Percentiles rank a stretch among this genome's conserved stretches.
phyloP scores from a whole-genome alignment of 208 protist species.

The Lotmaria passim region DNA sequence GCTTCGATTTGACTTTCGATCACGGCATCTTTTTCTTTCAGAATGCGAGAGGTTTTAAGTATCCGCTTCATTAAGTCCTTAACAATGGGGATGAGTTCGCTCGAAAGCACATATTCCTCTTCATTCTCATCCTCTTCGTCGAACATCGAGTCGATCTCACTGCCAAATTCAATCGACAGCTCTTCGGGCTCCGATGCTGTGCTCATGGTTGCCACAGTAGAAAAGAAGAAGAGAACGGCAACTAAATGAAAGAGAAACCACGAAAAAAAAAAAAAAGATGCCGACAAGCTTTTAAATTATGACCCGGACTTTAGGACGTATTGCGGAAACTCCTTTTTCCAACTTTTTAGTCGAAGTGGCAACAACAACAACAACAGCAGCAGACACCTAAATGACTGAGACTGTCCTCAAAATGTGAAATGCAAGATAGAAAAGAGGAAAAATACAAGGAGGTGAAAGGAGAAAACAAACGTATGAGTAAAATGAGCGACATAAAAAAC shows the following conservation, averaged over 20 bases:
- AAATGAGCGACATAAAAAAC: neutral
- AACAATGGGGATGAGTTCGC: slow-evolving; percentile 32
- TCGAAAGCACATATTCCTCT: slow-evolving; percentile 43
- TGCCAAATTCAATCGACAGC: slow-evolving; percentile 31
- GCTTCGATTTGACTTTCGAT: slow-evolving; percentile 25
- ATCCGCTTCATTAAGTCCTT: slow-evolving; percentile 57
- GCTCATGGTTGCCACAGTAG: slow-evolving; percentile 8
- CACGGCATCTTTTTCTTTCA: slow-evolving; percentile 25
- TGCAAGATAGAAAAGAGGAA: slow-evolving; percentile 1
- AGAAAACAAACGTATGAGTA: neutral
- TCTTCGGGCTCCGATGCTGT: slow-evolving; percentile 21
- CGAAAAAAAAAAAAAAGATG: neutral
- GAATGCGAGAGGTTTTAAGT: slow-evolving; percentile 29
- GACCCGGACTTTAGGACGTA: too few relatives aligned
- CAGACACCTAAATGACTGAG: neutral
- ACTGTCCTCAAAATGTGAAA: neutral
- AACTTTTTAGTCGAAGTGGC: too few relatives aligned
- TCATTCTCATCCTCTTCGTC: slow-evolving; percentile 43
- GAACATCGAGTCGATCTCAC: slow-evolving; percentile 33
- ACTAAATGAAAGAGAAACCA: slow-evolving; percentile 1
- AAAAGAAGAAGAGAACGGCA: neutral
- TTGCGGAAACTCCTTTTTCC: too few relatives aligned
- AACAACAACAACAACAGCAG: neutral
- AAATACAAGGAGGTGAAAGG: neutral
- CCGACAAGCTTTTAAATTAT: neutral